Evolutionary conservation across 306 rosid species (phyloP), one percentile per base, ranked within the genome.

Genomic region (Notholithocarpus densiflorus): DNA sequence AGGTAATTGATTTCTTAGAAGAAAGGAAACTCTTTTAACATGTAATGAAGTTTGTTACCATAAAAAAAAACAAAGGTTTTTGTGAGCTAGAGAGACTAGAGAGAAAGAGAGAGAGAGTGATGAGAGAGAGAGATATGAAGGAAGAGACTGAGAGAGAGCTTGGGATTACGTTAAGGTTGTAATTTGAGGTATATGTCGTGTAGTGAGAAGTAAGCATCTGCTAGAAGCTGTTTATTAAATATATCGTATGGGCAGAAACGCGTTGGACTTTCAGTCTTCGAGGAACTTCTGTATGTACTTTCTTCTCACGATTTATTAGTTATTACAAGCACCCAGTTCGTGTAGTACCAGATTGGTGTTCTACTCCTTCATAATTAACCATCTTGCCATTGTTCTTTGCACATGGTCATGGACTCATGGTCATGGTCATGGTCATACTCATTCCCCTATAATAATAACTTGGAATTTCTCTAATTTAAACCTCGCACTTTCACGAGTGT

Each of bases 261-360:
- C 55, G 76, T 70, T 82, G 61, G 75, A 26, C 40, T 43, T 77
- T 69, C 77, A 76, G 52, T 53, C 10, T 77, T 23, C 56, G 78
- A 70, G 75, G 84, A 75, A 64, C 21, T 53, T 52, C 45, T 57
- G 40, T 26, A 62, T 2, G 4, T 6, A 2, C 56, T 31, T 31
- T 40, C 75, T 71, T 40, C 45, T 40, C 45, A 8, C 45, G 3
- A 40, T 8, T 40, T 40, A 2, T 40, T 40, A 40, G 11, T 40
- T 40, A 6, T 66, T 66, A 2, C 61, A 5, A 37, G 5, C 31
- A 37, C 34, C 3, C 53, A 48, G 53, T 48, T 48, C 53, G 1
- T 40, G 11, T 8, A 8, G 45, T 21, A 5, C 19, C 17, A 18
- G 2, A 55, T 8, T 79, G 15, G 72, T 75, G 43, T 15, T 55